Conservation (phyloP, 169 alveolate species). For the Perkinsus marinus region DNA sequence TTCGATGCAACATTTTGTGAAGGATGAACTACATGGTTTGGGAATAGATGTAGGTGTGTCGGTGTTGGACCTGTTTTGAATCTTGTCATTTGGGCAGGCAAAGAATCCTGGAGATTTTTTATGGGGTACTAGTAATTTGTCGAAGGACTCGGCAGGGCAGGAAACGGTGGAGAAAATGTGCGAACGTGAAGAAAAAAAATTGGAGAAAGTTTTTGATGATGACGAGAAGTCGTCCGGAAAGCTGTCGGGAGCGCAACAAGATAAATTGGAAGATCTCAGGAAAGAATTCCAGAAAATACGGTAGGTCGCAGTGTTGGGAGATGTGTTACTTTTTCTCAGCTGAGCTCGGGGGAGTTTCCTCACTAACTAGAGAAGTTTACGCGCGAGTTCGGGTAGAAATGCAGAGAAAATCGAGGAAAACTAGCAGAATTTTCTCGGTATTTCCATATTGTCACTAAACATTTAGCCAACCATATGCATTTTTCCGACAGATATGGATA, state of each 20-base stretch:
- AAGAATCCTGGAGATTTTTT: background rate
- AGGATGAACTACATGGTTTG: background rate
- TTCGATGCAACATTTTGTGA: background rate
- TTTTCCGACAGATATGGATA: no score
- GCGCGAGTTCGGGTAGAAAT: no score
- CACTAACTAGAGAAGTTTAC: no score
- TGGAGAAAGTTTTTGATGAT: background rate
- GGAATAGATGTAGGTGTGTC: background rate
- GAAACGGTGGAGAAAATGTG: background rate
- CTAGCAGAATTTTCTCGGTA: no score
- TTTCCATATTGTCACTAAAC: no score
- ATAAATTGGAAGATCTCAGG: background rate
- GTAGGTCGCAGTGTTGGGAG: no score
- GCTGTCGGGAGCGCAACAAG: background rate
- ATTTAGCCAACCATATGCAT: no score
- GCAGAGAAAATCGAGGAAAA: no score
- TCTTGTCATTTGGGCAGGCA: background rate
- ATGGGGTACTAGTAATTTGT: background rate
- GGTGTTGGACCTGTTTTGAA: background rate
- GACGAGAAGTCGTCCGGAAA: background rate
- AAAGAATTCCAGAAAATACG: background rate
- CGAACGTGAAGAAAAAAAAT: background rate
- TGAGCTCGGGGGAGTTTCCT: no score
- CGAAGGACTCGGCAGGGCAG: background rate
- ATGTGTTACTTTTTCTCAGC: no score